phyloP scores from a whole-genome alignment of 106 monocot genomes.

The Triglochin maritima region DNA sequence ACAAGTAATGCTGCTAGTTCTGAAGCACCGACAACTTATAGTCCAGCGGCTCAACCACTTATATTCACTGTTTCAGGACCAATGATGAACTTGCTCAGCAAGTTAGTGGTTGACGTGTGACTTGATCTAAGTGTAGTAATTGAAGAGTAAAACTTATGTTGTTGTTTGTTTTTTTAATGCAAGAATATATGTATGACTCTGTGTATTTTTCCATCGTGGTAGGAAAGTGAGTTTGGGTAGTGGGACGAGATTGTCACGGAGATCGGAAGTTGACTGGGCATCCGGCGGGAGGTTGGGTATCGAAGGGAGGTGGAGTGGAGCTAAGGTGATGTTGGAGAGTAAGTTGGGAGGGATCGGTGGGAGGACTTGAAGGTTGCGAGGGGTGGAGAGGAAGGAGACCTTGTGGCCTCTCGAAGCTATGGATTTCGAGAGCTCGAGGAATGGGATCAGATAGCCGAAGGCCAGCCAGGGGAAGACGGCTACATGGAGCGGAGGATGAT shows the following conservation, averaged over 20 bases:
- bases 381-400: conserved; percentile 44
- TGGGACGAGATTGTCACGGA: conserved; percentile 18
- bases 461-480: conserved; percentile 22
- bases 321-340: conserved; percentile 14
- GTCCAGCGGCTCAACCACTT: no score
- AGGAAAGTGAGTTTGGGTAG: conserved; percentile 35
- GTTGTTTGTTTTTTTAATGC: no score
- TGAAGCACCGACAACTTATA: no score
- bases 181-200: no score
- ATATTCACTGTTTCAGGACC: no score
- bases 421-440: conserved; percentile 10
- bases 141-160: no score
- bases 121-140: no score
- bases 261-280: conserved; percentile 52
- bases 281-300: conserved; percentile 21
- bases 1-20: no score
- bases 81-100: no score
- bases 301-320: conserved; percentile 30
- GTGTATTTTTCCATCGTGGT: no score
- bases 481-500: conserved; percentile 3
- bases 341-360: conserved; percentile 9
- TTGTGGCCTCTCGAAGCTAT: conserved; percentile 12
- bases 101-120: no score
- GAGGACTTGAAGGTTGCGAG: conserved; percentile 40
- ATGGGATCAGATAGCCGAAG: conserved; percentile 17